Conservation (phyloP, 768 basidiomycete species). For the Hemileccinum rubropunctum region DNA sequence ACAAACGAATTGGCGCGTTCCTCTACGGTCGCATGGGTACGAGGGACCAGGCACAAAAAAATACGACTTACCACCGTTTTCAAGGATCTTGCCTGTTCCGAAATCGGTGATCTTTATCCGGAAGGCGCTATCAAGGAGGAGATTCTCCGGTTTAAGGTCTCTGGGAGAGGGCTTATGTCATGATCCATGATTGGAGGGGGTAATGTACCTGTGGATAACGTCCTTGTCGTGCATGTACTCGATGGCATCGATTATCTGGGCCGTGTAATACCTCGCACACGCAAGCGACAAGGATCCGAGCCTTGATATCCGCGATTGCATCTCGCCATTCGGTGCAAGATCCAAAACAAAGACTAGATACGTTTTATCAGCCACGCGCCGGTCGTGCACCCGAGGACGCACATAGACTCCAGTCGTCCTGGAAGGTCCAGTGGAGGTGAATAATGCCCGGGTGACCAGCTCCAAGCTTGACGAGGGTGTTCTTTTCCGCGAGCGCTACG, state of each 20-base stretch:
- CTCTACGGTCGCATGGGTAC: conserved; percentile 29
- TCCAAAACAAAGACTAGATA: conserved; percentile 74
- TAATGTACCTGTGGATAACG: conserved; percentile 75
- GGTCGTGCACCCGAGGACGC: conserved; percentile 29
- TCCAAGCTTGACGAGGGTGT: conserved; percentile 62
- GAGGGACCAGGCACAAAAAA: background rate
- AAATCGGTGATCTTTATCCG: conserved; percentile 97
- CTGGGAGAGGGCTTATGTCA: conserved; percentile 32
- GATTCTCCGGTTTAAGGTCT: conserved; percentile 84
- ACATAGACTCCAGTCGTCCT: conserved; percentile 84
- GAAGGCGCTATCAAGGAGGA: conserved; percentile 83
- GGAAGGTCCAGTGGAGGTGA: conserved; percentile 79
- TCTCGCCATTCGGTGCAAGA: conserved; percentile 72
- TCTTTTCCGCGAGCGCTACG: conserved; percentile 79
- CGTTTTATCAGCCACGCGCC: conserved; percentile 4
- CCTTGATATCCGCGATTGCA: conserved; percentile 66
- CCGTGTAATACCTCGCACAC: conserved; percentile 82
- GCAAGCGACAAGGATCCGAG: conserved; percentile 82
- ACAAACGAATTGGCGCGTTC: conserved; percentile 74
- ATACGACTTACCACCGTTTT: conserved; percentile 46
- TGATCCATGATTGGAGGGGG: background rate
- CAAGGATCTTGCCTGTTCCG: conserved; percentile 82
- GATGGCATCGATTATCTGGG: conserved; percentile 86
- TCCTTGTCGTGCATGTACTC: conserved; percentile 89
- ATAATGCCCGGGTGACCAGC: conserved; percentile 80